These are phyloP conservation scores for Psilocybe sp. DNA, from an alignment of 768 basidiomycete species.

Conservation along the genomic window DNA sequence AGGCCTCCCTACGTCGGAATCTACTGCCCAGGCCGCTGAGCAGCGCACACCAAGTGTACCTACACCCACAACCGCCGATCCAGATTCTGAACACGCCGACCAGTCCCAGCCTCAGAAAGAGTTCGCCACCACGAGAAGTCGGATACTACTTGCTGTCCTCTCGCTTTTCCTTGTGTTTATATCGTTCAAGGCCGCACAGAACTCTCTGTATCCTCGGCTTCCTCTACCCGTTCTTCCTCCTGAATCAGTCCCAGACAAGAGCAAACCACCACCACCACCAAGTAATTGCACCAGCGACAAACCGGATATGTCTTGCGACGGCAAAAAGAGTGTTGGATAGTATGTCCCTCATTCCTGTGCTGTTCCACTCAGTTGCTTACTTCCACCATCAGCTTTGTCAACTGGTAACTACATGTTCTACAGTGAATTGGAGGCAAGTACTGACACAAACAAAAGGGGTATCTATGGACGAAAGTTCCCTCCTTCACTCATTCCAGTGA, in stretches of 20 bases:
- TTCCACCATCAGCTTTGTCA: slow-evolving; percentile 57
- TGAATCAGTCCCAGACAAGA: slow-evolving; percentile 9
- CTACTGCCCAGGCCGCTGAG: too few relatives aligned
- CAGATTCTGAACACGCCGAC: slow-evolving; percentile 19
- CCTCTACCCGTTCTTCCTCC: slow-evolving; percentile 5
- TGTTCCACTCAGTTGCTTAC: slow-evolving; percentile 2
- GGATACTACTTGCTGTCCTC: slow-evolving; percentile 31
- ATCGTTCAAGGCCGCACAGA: slow-evolving; percentile 43
- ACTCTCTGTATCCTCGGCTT: slow-evolving; percentile 20
- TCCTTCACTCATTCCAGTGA: slow-evolving; percentile 76
- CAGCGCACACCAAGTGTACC: too few relatives aligned
- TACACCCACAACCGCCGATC: neutral
- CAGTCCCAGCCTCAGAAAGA: slow-evolving; percentile 16
- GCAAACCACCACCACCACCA: slow-evolving; percentile 2
- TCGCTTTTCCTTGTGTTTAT: slow-evolving; percentile 35
- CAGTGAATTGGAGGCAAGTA: too few relatives aligned
- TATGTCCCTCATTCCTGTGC: slow-evolving; percentile 34
- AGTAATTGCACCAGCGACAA: slow-evolving; percentile 7
- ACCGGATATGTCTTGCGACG: slow-evolving; percentile 35
- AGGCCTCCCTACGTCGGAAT: too few relatives aligned
- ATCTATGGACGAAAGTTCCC: slow-evolving; percentile 94
- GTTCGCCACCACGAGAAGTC: slow-evolving; percentile 23
- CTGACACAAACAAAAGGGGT: slow-evolving; percentile 51
- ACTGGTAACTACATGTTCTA: slow-evolving; percentile 48
- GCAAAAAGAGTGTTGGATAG: slow-evolving; percentile 83